Evolutionary conservation across 1,139 yeast genomes (phyloP), one percentile per base, ranked within the genome.

Genomic region (Blastobotrys apis): DNA sequence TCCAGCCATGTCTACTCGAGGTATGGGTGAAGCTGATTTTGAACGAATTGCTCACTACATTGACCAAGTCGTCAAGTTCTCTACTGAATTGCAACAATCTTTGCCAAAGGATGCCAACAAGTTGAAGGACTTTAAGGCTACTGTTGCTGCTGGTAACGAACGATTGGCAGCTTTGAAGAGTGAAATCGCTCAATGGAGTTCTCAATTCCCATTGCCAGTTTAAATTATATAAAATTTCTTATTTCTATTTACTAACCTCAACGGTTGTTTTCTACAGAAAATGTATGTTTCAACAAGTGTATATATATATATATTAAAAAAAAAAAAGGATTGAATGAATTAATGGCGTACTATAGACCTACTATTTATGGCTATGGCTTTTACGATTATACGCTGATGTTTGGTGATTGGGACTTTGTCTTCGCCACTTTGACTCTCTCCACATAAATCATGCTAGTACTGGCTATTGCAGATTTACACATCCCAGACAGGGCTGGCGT

Each of bases 1-100:
- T 37, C 97, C 97, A 47, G 97, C 97, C 48, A 90, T 90, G 97
- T 84, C 97, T 52, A 87, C 97, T 43, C 83, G 97, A 74, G 97
- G 97, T 23, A 83, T 90, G 59, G 82, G 84, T 36, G 78, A 77
- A 52, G 75, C 69, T 38, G 97, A 90, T 59, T 90, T 90, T 59
- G 79, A 73, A 53, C 75, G 78, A 63, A 92, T 90, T 47, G 85
- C 90, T 22, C 77, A 74, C 48, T 87, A 78, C 72, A 82, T 90
- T 64, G 83, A 84, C 62, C 71, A 70, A 56, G 95, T 96, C 25
- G 94, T 85, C 49, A 76, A 79, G 59, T 80, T 80, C 65, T 90
- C 96, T 50, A 79, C 78, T 66, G 75, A 77, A 53, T 75, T 82
- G 55, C 97, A 92, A 73, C 69, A 71, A 57, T 62, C 72, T 21